phyloP scores from a whole-genome alignment of 148 eudicot genomes.

The Arbutus unedo region DNA sequence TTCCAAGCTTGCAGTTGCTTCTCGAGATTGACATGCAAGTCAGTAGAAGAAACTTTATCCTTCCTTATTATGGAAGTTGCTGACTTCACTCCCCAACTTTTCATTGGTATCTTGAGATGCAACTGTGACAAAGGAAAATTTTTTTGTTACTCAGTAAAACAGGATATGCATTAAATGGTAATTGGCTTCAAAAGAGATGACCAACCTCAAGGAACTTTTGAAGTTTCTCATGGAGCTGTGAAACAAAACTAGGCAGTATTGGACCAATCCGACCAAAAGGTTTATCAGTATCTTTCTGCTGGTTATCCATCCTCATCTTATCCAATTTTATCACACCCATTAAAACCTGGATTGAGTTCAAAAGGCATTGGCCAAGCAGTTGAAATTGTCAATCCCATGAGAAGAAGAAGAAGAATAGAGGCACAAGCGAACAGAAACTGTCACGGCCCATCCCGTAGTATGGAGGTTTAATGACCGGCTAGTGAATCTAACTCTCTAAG shows the following conservation, averaged over 20 bases:
- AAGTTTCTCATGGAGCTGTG: constrained; percentile 48
- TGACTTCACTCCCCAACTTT: constrained; percentile 20
- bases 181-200: constrained; percentile 9
- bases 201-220: constrained; percentile 53
- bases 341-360: constrained; percentile 24
- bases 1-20: constrained; percentile 85
- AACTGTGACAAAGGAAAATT: constrained; percentile 38
- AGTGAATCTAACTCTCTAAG: too few relatives aligned
- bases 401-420: neutral
- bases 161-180: neutral
- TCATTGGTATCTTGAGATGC: constrained; percentile 32
- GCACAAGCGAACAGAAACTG: neutral
- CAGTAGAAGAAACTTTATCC: constrained; percentile 34
- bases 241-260: constrained; percentile 40
- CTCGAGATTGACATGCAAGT: constrained; percentile 51
- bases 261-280: constrained; percentile 32
- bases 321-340: constrained; percentile 44
- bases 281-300: constrained; percentile 23
- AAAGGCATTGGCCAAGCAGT: neutral
- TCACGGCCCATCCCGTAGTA: too few relatives aligned
- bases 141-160: neutral
- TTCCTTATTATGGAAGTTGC: constrained; percentile 23
- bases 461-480: too few relatives aligned
- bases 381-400: neutral
- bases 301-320: constrained; percentile 16